Evolutionary conservation across 108 stramenopile genomes (phyloP).

Genomic region (Cyclotella sp.): DNA sequence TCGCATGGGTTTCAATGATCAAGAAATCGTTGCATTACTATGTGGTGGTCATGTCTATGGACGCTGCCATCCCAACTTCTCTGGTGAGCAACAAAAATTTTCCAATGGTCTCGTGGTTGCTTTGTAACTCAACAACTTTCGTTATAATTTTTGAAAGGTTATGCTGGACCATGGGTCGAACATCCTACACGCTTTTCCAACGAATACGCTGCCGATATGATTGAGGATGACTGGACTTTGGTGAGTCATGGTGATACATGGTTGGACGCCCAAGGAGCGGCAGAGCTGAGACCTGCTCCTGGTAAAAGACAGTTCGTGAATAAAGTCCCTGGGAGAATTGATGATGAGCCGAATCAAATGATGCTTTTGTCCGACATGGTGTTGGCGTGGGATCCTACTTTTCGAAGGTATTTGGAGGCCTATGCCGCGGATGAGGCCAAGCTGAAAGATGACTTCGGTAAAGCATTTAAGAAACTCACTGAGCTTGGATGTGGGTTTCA

Average conservation of each 20-base stretch:
- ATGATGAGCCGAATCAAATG: conserved; percentile 62
- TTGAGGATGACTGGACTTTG: conserved; percentile 62
- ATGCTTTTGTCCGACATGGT: conserved; percentile 77
- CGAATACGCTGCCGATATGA: conserved; percentile 60
- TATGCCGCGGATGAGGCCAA: conserved; percentile 78
- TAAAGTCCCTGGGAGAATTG: conserved; percentile 33
- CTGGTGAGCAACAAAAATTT: neutral
- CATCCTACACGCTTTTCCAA: conserved; percentile 62
- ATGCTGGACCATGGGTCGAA: conserved; percentile 69
- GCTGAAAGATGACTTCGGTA: conserved; percentile 78
- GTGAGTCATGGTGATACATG: conserved; percentile 49
- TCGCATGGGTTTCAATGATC: conserved; percentile 86
- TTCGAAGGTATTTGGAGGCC: conserved; percentile 53
- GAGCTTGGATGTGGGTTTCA: conserved; percentile 66
- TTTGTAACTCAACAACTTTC: neutral
- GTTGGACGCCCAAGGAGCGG: conserved; percentile 47
- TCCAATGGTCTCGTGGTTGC: neutral
- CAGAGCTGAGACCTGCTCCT: conserved; percentile 52
- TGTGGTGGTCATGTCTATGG: conserved; percentile 68
- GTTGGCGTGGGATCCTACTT: conserved; percentile 62
- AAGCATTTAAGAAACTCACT: conserved; percentile 77
- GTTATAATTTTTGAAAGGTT: conserved; percentile 19
- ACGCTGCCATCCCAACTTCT: conserved; percentile 61
- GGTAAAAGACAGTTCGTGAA: conserved; percentile 63
- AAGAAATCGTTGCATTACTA: conserved; percentile 77